Base-by-base conservation (phyloP, 202 grass and related monocot genomes). In the Setaria italica region DNA sequence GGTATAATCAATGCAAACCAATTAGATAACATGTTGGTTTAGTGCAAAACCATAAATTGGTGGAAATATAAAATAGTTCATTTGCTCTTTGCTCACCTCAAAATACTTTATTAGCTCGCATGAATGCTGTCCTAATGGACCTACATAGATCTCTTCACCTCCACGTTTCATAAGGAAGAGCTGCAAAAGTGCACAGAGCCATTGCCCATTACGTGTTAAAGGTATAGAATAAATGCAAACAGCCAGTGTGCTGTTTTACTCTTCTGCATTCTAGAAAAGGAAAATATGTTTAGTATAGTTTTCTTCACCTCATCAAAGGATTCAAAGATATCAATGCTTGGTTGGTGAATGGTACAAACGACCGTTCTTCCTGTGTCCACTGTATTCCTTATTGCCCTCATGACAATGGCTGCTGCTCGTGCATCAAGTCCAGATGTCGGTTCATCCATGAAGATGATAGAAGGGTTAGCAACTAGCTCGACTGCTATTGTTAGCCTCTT, bases 371-470 rank as follows among this genome's bases (percentile, higher is more conserved):
- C 94, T 39, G 94, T 97, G 53, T 97, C 90, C 49, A 97, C 94
- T 19, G 94, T 97, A 80, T 97, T 97, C 72, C 94, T 82, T 60
- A 97, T 89, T 20, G 94, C 84, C 73, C 94, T 92, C 94, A 97
- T 97, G 62, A 97, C 94, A 79, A 97, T 97, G 32, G 94, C 94
- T 56, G 94, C 94, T 41, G 94, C 94, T 79, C 94, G 83, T 66
- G 94, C 94, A 86, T 97, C 94, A 42, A 97, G 91, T 73, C 94
- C 94, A 66, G 94, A 97, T 77, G 94, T 97, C 11, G 91, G 94
- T 88, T 97, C 94, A 74, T 97, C 94, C 94, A 97, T 97, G 89
- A 97, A 97, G 76, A 97, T 97, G 46, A 97, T 97, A 55, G 91
- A 97, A 69, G 94, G 94, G 51, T 94, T 97, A 62, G 94, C 94